These are phyloP conservation scores for Orbilia oligospora DNA, from an alignment of 2,329 filamentous ascomycete genomes.

Conservation along the genomic window DNA sequence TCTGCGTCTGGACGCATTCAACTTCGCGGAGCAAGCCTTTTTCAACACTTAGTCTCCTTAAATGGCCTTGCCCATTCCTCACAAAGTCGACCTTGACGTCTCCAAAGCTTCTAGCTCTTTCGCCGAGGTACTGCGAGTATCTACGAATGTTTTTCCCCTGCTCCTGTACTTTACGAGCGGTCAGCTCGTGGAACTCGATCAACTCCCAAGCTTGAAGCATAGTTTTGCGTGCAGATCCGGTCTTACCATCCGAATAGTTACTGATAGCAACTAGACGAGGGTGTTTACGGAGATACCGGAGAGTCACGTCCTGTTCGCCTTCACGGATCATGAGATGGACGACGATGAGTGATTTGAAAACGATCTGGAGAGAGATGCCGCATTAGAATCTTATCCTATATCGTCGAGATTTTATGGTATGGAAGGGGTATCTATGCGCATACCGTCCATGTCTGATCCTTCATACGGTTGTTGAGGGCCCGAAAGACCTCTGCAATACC, in stretches of 20 bases:
- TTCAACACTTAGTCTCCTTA: conserved; percentile 89
- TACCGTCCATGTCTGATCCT: conserved; percentile 99
- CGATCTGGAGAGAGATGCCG: conserved; percentile 66
- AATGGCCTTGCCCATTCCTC: conserved; percentile 81
- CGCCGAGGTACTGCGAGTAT: conserved; percentile 88
- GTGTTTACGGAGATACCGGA: conserved; percentile 85
- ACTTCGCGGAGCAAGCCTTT: conserved; percentile 94
- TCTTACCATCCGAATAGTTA: conserved; percentile 89
- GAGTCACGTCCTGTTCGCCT: conserved; percentile 87
- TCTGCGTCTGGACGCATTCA: conserved; percentile 88
- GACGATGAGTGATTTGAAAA: conserved; percentile 97
- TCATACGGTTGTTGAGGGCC: conserved; percentile 86
- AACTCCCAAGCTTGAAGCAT: conserved; percentile 40
- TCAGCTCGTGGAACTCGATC: conserved; percentile 56
- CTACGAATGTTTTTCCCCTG: conserved; percentile 95
- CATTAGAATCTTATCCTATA: conserved; percentile 12
- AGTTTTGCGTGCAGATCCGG: conserved; percentile 52
- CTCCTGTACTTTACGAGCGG: conserved; percentile 78
- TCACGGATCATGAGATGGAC: conserved; percentile 98
- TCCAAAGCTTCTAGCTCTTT: conserved; percentile 84
- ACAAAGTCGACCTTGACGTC: conserved; percentile 93
- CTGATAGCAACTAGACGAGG: conserved; percentile 88
- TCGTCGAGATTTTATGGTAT: background rate
- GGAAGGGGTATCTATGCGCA: conserved; percentile 1
- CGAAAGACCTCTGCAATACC: conserved; percentile 97